phyloP scores from a whole-genome alignment of 1,284 basidiomycete species.

The Kalmanozyma brasiliensis region DNA sequence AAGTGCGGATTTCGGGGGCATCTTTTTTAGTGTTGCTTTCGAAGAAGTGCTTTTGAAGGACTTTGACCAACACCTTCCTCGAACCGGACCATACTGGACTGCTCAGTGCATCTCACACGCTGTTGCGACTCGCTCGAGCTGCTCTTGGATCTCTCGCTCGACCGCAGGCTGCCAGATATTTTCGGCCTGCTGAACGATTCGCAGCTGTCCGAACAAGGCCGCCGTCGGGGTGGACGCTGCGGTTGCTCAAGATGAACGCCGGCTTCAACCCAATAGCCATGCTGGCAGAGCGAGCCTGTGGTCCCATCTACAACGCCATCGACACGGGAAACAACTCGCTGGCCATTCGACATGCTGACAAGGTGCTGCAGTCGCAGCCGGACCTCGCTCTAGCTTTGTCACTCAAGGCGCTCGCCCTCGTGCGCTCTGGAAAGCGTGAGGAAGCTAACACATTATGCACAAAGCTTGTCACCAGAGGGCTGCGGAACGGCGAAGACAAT shows the following conservation, averaged over 20 bases:
- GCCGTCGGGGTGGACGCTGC: slow-evolving; percentile 10
- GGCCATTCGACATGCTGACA: slow-evolving; percentile 45
- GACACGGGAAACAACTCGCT: slow-evolving; percentile 49
- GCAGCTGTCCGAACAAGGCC: slow-evolving; percentile 9
- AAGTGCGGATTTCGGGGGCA: slow-evolving; percentile 25
- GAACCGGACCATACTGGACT: no score
- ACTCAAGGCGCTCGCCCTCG: slow-evolving; percentile 82
- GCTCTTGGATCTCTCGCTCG: slow-evolving; percentile 3
- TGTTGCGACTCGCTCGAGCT: slow-evolving; percentile 14
- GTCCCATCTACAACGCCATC: slow-evolving; percentile 53
- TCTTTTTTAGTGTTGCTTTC: slow-evolving; percentile 3
- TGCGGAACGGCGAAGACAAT: slow-evolving; percentile 60
- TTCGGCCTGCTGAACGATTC: slow-evolving; percentile 13
- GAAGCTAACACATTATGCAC: slow-evolving; percentile 81
- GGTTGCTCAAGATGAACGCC: slow-evolving; percentile 18
- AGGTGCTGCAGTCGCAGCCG: slow-evolving; percentile 42
- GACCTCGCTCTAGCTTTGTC: slow-evolving; percentile 68
- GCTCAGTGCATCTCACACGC: no score
- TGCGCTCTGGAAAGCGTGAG: slow-evolving; percentile 81
- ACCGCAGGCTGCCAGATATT: background rate
- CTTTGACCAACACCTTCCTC: background rate
- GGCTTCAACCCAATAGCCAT: slow-evolving; percentile 46
- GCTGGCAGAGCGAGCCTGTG: slow-evolving; percentile 54
- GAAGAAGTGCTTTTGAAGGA: slow-evolving; percentile 8
- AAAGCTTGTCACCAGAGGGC: slow-evolving; percentile 80